These are phyloP conservation scores for Fusarium napiforme DNA, from an alignment of 2,329 filamentous ascomycete genomes.

Conservation along the genomic window DNA sequence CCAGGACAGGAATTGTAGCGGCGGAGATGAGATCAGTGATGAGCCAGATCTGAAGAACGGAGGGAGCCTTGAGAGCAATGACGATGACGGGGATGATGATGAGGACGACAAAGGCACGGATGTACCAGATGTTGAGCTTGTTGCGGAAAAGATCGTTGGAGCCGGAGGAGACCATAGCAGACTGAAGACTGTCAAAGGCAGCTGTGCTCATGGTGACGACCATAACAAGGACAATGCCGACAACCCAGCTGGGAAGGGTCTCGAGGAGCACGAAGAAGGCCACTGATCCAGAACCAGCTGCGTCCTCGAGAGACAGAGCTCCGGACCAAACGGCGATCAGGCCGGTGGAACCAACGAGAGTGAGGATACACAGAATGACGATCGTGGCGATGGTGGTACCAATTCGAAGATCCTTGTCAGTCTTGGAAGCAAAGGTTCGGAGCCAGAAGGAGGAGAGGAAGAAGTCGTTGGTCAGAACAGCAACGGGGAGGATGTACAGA, in stretches of 20 bases:
- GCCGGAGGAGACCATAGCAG: conserved; percentile 84
- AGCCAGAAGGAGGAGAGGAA: conserved; percentile 89
- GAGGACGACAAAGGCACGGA: conserved; percentile 75
- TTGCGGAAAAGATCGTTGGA: conserved; percentile 90
- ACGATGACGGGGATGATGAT: conserved; percentile 80
- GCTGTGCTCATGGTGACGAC: conserved; percentile 79
- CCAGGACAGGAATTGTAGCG: conserved; percentile 77
- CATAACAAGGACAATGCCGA: conserved; percentile 85
- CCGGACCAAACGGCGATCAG: conserved; percentile 83
- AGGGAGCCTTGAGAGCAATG: conserved; percentile 77
- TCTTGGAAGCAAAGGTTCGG: conserved; percentile 82
- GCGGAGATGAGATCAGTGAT: conserved; percentile 84
- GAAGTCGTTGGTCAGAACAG: conserved; percentile 86
- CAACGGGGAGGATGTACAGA: conserved; percentile 84
- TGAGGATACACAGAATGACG: conserved; percentile 74
- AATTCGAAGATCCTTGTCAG: conserved; percentile 80
- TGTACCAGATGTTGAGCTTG: conserved; percentile 78
- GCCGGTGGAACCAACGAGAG: conserved; percentile 77
- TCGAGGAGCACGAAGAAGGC: conserved; percentile 81
- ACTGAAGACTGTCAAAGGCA: conserved; percentile 83
- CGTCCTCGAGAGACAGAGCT: conserved; percentile 69
- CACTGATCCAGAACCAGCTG: conserved; percentile 68
- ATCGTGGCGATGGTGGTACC: conserved; percentile 76
- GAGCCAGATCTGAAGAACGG: conserved; percentile 83
- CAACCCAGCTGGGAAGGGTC: conserved; percentile 80